phyloP scores from a whole-genome alignment of 1,284 basidiomycete genomes.

The Athelia psychrophila region DNA sequence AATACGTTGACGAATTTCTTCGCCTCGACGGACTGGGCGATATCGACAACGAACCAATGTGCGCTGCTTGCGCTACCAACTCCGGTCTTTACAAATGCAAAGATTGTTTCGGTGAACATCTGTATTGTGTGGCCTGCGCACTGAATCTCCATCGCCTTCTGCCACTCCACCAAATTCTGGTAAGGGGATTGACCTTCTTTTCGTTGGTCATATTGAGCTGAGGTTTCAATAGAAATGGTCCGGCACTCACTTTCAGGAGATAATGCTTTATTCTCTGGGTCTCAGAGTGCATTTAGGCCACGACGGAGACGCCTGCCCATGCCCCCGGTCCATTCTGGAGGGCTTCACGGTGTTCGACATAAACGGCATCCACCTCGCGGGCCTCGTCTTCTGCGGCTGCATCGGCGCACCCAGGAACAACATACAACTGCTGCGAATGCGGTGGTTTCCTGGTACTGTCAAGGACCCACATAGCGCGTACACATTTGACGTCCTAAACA shows the following conservation, averaged over 20 bases:
- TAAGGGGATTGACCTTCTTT: background rate
- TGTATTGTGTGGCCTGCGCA: background rate
- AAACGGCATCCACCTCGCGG: conserved; percentile 8
- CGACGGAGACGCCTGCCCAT: background rate
- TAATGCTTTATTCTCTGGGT: background rate
- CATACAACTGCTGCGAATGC: conserved; percentile 9
- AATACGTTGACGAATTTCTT: background rate
- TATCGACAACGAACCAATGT: background rate
- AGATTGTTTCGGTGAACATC: background rate
- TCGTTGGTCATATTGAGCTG: background rate
- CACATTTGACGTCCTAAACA: conserved; percentile 5
- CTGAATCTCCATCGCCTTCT: background rate
- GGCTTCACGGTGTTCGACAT: conserved; percentile 11
- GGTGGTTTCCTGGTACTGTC: conserved; percentile 9
- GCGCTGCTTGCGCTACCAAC: background rate
- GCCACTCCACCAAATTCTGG: background rate
- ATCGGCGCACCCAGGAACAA: background rate
- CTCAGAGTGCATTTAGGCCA: background rate
- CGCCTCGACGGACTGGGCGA: background rate
- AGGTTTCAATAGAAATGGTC: background rate
- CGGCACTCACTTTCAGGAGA: background rate
- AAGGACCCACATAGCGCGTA: conserved; percentile 6
- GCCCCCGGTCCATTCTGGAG: background rate
- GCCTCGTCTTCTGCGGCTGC: conserved; percentile 12
- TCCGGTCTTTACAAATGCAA: background rate